Conservation (phyloP, 257 asterid species). For the Jacaranda copaia region DNA sequence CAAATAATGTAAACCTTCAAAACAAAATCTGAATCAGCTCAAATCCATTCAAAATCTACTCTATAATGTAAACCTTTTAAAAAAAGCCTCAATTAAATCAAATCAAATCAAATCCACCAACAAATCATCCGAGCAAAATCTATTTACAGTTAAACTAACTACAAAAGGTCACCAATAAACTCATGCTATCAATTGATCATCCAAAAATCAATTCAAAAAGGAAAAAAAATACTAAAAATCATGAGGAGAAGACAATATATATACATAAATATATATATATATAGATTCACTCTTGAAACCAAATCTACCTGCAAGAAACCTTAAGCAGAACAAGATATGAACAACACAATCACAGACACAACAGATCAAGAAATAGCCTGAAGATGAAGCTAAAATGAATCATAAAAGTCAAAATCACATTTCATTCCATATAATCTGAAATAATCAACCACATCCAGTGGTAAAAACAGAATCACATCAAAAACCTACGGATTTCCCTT, state of each 20-base stretch:
- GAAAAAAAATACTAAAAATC: too few species aligned
- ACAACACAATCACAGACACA: slow-evolving; percentile 24
- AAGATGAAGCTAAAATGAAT: slow-evolving; percentile 9
- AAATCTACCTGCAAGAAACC: background rate
- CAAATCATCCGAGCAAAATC: slow-evolving; percentile 18
- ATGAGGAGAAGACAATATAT: too few species aligned
- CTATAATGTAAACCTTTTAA: background rate
- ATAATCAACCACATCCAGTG: background rate
- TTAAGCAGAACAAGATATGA: background rate
- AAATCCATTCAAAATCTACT: background rate
- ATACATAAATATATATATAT: too few species aligned
- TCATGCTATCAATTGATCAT: background rate
- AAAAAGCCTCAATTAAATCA: background rate
- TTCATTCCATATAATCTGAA: slow-evolving; percentile 12
- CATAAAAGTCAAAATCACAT: slow-evolving; percentile 10
- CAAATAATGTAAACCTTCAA: background rate
- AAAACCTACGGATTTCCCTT: background rate
- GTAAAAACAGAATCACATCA: background rate
- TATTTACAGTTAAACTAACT: background rate
- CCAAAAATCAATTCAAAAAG: background rate
- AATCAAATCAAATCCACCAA: background rate
- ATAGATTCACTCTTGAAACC: background rate
- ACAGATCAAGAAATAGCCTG: slow-evolving; percentile 35
- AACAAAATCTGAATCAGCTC: too few species aligned
- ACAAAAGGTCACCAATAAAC: background rate